Conservation (phyloP, 2,329 filamentous ascomycete species). For the Aspergillus sp. region DNA sequence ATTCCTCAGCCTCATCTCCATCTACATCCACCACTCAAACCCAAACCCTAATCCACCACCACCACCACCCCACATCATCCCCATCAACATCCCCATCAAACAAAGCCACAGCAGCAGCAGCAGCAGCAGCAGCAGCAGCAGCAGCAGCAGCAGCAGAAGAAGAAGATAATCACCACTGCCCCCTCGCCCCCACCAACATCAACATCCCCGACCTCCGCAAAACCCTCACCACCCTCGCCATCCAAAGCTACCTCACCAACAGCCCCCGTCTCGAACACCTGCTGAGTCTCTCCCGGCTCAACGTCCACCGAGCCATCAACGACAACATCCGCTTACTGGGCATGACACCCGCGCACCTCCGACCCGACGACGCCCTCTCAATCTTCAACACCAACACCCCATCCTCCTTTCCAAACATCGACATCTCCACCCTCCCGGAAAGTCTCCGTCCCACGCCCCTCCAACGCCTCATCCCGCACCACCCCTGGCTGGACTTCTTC, state of each 20-base stretch:
- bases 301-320: slow-evolving; percentile 37
- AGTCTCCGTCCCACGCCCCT: slow-evolving; percentile 40
- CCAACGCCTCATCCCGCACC: slow-evolving; percentile 41
- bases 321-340: slow-evolving; percentile 34
- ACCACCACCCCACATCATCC: too few relatives aligned
- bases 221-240: slow-evolving; percentile 7
- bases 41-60: too few relatives aligned
- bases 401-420: background rate
- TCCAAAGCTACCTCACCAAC: background rate
- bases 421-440: slow-evolving; percentile 18
- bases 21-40: too few relatives aligned
- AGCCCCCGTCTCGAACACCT: slow-evolving; percentile 22
- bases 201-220: slow-evolving; percentile 9
- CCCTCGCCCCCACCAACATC: background rate
- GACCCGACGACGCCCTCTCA: slow-evolving; percentile 26
- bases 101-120: too few relatives aligned
- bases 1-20: too few relatives aligned
- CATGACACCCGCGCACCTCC: slow-evolving; percentile 20
- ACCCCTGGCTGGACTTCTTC: slow-evolving; percentile 41
- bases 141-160: background rate
- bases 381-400: slow-evolving; percentile 22
- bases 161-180: slow-evolving; percentile 3
- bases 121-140: background rate
- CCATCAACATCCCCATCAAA: too few relatives aligned
- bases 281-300: slow-evolving; percentile 36